phyloP scores from a whole-genome alignment of 352 stramenopile genomes.

The Phytophthora ohioensis region DNA sequence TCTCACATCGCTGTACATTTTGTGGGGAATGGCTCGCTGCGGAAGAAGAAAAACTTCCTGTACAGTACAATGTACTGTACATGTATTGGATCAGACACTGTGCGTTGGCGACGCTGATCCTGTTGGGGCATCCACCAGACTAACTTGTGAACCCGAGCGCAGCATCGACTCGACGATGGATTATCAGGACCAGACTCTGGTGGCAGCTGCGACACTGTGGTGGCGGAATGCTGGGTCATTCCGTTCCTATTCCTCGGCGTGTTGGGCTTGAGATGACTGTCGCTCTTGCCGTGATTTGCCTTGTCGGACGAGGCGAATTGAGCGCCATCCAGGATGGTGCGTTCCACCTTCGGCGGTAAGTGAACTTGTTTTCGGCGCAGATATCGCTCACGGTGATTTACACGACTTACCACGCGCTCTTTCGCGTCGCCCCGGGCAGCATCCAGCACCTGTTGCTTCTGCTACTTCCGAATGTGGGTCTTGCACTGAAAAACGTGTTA shows the following conservation, averaged over 20 bases:
- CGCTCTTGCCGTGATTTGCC: constrained; percentile 22
- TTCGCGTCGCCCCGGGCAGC: constrained; percentile 9
- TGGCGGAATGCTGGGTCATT: constrained; percentile 30
- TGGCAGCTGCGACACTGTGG: constrained; percentile 17
- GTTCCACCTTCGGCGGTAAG: constrained; percentile 14
- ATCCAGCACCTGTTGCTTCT: constrained; percentile 15
- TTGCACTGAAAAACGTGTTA: constrained; percentile 40
- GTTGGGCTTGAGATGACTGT: constrained; percentile 24
- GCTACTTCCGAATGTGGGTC: constrained; percentile 38
- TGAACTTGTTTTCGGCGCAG: constrained; percentile 26
- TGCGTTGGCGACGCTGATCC: constrained; percentile 15
- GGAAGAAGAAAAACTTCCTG: not conserved
- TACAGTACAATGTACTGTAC: constrained; percentile 20
- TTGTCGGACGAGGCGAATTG: constrained; percentile 17
- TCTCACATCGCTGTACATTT: constrained; percentile 7
- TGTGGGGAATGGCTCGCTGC: constrained; percentile 28
- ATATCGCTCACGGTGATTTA: constrained; percentile 32
- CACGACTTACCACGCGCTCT: constrained; percentile 19
- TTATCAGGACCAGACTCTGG: not conserved
- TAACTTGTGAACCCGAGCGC: constrained; percentile 13
- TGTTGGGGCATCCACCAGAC: constrained; percentile 19
- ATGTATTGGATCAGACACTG: constrained; percentile 38
- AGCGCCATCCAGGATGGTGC: constrained; percentile 11
- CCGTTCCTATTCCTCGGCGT: constrained; percentile 36
- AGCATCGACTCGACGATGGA: constrained; percentile 5